A percentile compares a stretch with the other conserved stretches of the same genome.
phyloP scores from a whole-genome alignment of 345 rosid species.

The Gossypium thurberi region DNA sequence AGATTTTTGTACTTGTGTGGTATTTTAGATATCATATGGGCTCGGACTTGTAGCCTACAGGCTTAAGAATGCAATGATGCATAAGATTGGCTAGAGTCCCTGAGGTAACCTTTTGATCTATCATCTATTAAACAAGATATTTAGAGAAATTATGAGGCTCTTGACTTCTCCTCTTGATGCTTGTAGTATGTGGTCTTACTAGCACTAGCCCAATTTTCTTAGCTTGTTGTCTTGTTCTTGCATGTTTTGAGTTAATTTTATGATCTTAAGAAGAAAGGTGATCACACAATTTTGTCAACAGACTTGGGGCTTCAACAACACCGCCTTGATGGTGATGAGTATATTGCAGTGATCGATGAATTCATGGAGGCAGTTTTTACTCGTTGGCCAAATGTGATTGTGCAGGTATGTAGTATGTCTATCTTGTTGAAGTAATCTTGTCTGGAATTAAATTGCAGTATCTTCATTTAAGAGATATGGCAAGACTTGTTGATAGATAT shows the following conservation, averaged over 20 bases:
- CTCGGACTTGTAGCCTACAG: background rate
- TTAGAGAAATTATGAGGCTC: background rate
- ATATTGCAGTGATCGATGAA: conserved; percentile 73
- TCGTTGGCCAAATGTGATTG: conserved; percentile 97
- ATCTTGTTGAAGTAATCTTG: conserved; percentile 1
- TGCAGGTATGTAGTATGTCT: conserved; percentile 56
- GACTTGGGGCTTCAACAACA: conserved; percentile 90
- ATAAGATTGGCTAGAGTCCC: background rate
- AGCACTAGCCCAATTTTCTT: background rate
- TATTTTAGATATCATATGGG: background rate
- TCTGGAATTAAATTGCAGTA: background rate
- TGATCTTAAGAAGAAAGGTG: background rate
- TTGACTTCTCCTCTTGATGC: background rate
- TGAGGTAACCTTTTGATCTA: background rate
- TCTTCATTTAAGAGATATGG: conserved; percentile 7
- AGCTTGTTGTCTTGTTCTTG: background rate
- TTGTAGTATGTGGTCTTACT: background rate
- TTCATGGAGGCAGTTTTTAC: conserved; percentile 98
- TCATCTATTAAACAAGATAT: background rate
- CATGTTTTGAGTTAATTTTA: background rate
- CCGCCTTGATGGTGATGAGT: conserved; percentile 83
- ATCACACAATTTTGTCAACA: conserved; percentile 27
- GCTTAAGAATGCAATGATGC: conserved; percentile 2
- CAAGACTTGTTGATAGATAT: background rate
- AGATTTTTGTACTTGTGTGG: background rate